Conservation (phyloP, 1,284 basidiomycete genomes). For the Flammula alnicola region DNA sequence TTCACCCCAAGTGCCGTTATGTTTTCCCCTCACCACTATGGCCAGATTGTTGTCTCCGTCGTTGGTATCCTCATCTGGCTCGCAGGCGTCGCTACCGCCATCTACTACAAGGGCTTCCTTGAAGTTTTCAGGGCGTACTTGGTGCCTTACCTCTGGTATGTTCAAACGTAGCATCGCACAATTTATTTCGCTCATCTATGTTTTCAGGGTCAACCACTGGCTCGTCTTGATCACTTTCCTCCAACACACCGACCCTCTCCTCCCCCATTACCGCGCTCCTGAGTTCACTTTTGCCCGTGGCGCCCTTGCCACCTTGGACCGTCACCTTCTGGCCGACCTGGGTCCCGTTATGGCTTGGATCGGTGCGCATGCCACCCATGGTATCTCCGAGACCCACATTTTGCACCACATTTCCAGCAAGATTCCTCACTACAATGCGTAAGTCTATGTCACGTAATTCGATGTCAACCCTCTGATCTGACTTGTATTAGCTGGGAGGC, state of each 20-base stretch:
- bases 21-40: conserved; percentile 84
- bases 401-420: conserved; percentile 90
- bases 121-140: conserved; percentile 85
- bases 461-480: conserved; percentile 5
- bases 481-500: conserved; percentile 79
- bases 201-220: conserved; percentile 80
- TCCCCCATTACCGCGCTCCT: conserved; percentile 92
- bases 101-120: conserved; percentile 70
- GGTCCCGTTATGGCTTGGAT: conserved; percentile 78
- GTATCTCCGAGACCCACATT: conserved; percentile 94
- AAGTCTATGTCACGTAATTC: conserved; percentile 24
- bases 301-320: conserved; percentile 93
- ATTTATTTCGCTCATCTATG: conserved; percentile 1
- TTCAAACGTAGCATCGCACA: background rate
- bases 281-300: conserved; percentile 96
- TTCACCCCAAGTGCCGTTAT: conserved; percentile 83
- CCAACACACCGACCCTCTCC: conserved; percentile 95
- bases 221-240: conserved; percentile 93
- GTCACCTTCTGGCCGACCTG: conserved; percentile 82
- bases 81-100: conserved; percentile 61
- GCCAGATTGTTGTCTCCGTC: conserved; percentile 85
- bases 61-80: conserved; percentile 83
- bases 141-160: conserved; percentile 88
- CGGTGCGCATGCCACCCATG: conserved; percentile 79
- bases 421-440: conserved; percentile 92